A percentile compares a stretch with the other conserved stretches of the same genome.
phyloP scores from a whole-genome alignment of 2,329 filamentous ascomycete genomes.

The Teratosphaeriaceae sp. region DNA sequence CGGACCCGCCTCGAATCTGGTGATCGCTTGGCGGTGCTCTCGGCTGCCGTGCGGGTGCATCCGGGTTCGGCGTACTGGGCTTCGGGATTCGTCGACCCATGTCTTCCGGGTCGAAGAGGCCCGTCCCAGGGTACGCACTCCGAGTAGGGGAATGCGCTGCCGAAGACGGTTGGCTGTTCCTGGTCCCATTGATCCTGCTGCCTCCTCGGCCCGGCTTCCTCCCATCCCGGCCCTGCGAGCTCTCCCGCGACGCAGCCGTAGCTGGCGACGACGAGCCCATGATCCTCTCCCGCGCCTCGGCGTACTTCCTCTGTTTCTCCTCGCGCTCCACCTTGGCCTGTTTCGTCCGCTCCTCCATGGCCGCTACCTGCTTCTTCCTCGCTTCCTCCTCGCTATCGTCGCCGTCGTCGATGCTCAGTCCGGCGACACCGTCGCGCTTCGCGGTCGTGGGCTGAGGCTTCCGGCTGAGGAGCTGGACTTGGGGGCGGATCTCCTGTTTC shows the following conservation, averaged over 20 bases:
- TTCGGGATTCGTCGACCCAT: slow-evolving; percentile 44
- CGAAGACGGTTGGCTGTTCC: slow-evolving; percentile 30
- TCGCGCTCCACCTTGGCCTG: slow-evolving; percentile 74
- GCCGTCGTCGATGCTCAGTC: slow-evolving; percentile 40
- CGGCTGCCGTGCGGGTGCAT: slow-evolving; percentile 66
- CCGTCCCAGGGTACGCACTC: slow-evolving; percentile 24
- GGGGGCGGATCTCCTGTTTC: slow-evolving; percentile 66
- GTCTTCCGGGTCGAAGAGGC: slow-evolving; percentile 70
- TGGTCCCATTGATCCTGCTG: slow-evolving; percentile 25
- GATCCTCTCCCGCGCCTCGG: slow-evolving; percentile 80
- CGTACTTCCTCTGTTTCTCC: slow-evolving; percentile 85
- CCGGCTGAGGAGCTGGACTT: slow-evolving; percentile 77
- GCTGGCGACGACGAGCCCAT: slow-evolving; percentile 56
- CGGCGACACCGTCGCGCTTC: slow-evolving; percentile 48
- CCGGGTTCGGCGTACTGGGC: slow-evolving; percentile 48
- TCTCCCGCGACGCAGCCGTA: slow-evolving; percentile 19
- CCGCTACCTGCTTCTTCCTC: slow-evolving; percentile 55
- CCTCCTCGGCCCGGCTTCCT: slow-evolving; percentile 17
- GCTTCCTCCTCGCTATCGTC: slow-evolving; percentile 61
- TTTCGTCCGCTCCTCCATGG: slow-evolving; percentile 68
- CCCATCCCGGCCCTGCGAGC: slow-evolving; percentile 23
- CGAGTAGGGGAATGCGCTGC: slow-evolving; percentile 31
- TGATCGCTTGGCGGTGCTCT: slow-evolving; percentile 62
- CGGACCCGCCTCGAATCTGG: slow-evolving; percentile 64
- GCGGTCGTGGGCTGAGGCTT: slow-evolving; percentile 62